Percentiles rank a stretch among this genome's conserved stretches.
Evolutionary conservation across 2,329 filamentous ascomycete genomes (phyloP).

Genomic region (Exophiala sideris): DNA sequence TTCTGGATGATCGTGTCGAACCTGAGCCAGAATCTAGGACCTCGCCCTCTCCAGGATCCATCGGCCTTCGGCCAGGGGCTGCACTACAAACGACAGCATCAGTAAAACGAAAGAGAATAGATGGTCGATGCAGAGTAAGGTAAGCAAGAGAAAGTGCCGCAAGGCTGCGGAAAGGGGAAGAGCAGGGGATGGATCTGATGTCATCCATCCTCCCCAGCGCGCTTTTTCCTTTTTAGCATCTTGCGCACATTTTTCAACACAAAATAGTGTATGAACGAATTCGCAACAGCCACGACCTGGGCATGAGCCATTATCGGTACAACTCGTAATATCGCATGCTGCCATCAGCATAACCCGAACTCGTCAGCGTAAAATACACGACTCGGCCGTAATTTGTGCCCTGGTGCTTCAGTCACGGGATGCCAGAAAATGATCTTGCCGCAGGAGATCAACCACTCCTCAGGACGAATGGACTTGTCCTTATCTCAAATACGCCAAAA

Average conservation of each 20-base stretch:
- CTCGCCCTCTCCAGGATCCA: no score
- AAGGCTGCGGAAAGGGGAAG: not conserved
- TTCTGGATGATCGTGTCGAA: no score
- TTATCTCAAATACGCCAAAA: slow-evolving; percentile 29
- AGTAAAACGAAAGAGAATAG: no score
- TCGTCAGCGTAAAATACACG: no score
- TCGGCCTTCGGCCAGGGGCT: no score
- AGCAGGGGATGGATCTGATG: not conserved
- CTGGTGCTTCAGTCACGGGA: not conserved
- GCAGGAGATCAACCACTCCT: slow-evolving; percentile 19
- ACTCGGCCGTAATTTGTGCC: no score
- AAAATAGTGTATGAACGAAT: not conserved
- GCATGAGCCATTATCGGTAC: no score
- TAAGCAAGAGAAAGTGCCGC: not conserved
- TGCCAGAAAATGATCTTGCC: slow-evolving; percentile 18
- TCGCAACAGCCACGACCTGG: not conserved
- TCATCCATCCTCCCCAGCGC: not conserved
- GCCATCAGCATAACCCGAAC: no score
- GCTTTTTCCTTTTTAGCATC: slow-evolving; percentile 1
- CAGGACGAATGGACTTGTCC: slow-evolving; percentile 23
- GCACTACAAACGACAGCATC: no score
- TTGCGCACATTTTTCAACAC: not conserved
- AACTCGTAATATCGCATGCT: no score
- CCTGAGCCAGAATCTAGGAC: no score
- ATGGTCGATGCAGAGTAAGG: no score